A percentile compares a stretch with the other conserved stretches of the same genome.
phyloP scores from a whole-genome alignment of 2,329 filamentous ascomycete genomes.

The Trichophyton verrucosum region DNA sequence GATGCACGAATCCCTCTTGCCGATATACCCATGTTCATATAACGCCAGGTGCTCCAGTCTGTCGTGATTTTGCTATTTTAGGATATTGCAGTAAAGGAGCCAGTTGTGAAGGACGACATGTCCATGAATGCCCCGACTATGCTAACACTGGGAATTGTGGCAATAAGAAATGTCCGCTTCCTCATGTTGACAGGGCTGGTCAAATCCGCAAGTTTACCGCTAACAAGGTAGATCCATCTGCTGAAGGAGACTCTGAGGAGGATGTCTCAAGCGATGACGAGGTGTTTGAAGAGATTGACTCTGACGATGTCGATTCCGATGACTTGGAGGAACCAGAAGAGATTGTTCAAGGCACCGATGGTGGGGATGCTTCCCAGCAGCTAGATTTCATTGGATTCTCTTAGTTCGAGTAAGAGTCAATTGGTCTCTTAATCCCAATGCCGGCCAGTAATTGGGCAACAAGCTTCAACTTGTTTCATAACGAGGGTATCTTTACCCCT shows the following conservation, averaged over 20 bases:
- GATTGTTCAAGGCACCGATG: constrained; percentile 26
- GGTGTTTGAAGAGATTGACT: constrained; percentile 49
- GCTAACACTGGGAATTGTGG: constrained; percentile 80
- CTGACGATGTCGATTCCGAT: constrained; percentile 70
- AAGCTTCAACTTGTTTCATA: not conserved
- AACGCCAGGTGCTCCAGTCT: constrained; percentile 65
- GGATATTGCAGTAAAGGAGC: constrained; percentile 81
- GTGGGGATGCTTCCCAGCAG: constrained; percentile 40
- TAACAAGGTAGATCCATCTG: constrained; percentile 25
- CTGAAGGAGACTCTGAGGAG: constrained; percentile 38
- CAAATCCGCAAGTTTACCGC: constrained; percentile 53
- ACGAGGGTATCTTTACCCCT: not conserved
- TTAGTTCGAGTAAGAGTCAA: not conserved
- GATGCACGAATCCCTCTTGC: constrained; percentile 77
- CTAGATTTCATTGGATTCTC: constrained; percentile 41
- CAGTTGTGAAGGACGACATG: constrained; percentile 68
- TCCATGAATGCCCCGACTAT: constrained; percentile 89
- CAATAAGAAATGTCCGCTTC: constrained; percentile 67
- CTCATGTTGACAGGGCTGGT: constrained; percentile 77
- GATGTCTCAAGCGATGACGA: constrained; percentile 72
- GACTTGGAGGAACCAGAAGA: constrained; percentile 32
- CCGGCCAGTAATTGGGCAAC: not conserved
- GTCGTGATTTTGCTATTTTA: constrained; percentile 68
- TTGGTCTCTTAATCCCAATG: not conserved
- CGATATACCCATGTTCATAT: constrained; percentile 76